Conservation (phyloP, 202 grass and related monocot genomes). For the Panicum hallii region DNA sequence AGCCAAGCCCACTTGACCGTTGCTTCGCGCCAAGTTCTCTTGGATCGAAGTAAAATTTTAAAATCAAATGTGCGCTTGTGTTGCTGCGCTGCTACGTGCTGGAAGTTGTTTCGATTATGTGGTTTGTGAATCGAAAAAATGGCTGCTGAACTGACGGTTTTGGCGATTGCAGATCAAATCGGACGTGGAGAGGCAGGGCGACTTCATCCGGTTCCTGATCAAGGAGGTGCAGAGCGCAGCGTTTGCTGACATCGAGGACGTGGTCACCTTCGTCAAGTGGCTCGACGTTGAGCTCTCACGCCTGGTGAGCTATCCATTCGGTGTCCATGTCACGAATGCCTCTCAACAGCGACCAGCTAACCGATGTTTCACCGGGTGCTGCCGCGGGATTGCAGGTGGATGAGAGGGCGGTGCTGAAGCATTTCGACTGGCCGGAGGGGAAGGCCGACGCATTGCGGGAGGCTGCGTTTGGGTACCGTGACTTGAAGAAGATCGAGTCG, state of each 20-base stretch:
- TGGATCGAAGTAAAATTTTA: background rate
- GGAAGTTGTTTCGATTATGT: background rate
- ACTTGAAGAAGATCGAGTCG: constrained; percentile 79
- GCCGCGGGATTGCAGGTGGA: constrained; percentile 59
- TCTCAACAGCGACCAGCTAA: background rate
- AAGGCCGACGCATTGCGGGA: constrained; percentile 92
- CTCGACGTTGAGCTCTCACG: constrained; percentile 96
- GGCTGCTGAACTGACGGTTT: background rate
- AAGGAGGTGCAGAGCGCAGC: constrained; percentile 72
- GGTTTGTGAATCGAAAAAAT: background rate
- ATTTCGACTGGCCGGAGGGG: constrained; percentile 96
- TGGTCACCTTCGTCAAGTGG: constrained; percentile 98
- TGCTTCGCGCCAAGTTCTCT: constrained; percentile 48
- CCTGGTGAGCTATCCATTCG: constrained; percentile 45
- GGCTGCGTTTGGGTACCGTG: constrained; percentile 86
- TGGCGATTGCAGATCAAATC: constrained; percentile 68
- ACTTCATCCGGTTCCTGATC: constrained; percentile 93
- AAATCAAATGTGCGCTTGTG: background rate
- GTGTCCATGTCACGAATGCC: background rate
- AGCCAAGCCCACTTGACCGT: constrained; percentile 22
- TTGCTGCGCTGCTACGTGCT: too few relatives aligned
- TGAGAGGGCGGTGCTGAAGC: constrained; percentile 93
- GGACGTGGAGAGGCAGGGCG: constrained; percentile 90
- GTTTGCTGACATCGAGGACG: constrained; percentile 85
- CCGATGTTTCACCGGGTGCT: background rate